These are phyloP conservation scores for Colletotrichum coccodes DNA, from an alignment of 2,329 filamentous ascomycete genomes.

Conservation along the genomic window DNA sequence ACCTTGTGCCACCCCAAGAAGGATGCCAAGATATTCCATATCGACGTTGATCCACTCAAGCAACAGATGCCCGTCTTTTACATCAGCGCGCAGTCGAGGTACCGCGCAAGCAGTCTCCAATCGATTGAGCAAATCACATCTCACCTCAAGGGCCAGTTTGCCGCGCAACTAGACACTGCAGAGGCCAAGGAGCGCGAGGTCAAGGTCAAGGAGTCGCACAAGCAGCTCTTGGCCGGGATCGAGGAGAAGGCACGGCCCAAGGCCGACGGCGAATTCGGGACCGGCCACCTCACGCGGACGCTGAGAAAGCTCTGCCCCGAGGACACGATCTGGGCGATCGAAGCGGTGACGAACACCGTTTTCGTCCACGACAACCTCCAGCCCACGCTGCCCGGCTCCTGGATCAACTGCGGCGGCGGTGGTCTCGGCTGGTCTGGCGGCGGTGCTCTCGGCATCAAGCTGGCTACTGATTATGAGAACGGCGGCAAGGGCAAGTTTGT, in stretches of 20 bases:
- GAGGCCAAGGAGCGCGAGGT: slow-evolving; percentile 57
- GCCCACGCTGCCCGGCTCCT: slow-evolving; percentile 73
- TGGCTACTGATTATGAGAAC: slow-evolving; percentile 63
- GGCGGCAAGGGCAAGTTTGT: slow-evolving; percentile 60
- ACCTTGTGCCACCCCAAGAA: slow-evolving; percentile 70
- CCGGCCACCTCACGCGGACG: slow-evolving; percentile 49
- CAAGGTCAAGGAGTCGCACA: slow-evolving; percentile 66
- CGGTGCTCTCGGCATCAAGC: slow-evolving; percentile 79
- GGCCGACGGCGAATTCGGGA: slow-evolving; percentile 61
- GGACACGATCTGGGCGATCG: slow-evolving; percentile 78
- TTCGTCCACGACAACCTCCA: slow-evolving; percentile 78
- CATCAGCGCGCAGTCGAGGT: slow-evolving; percentile 72
- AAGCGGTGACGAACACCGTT: slow-evolving; percentile 78
- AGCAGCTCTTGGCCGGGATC: slow-evolving; percentile 69
- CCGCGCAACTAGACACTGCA: slow-evolving; percentile 49
- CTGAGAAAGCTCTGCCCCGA: slow-evolving; percentile 47
- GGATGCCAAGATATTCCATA: slow-evolving; percentile 68
- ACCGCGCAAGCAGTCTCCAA: slow-evolving; percentile 71
- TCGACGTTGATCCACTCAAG: slow-evolving; percentile 74
- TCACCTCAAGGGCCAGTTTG: slow-evolving; percentile 61
- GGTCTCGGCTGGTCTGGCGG: slow-evolving; percentile 86
- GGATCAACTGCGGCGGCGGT: slow-evolving; percentile 85
- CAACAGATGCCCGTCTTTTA: slow-evolving; percentile 81
- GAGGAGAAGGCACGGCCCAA: slow-evolving; percentile 65
- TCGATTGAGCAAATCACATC: slow-evolving; percentile 76